Base-by-base conservation (phyloP, 2,329 filamentous ascomycete species). In the Chaetomiaceae sp. region DNA sequence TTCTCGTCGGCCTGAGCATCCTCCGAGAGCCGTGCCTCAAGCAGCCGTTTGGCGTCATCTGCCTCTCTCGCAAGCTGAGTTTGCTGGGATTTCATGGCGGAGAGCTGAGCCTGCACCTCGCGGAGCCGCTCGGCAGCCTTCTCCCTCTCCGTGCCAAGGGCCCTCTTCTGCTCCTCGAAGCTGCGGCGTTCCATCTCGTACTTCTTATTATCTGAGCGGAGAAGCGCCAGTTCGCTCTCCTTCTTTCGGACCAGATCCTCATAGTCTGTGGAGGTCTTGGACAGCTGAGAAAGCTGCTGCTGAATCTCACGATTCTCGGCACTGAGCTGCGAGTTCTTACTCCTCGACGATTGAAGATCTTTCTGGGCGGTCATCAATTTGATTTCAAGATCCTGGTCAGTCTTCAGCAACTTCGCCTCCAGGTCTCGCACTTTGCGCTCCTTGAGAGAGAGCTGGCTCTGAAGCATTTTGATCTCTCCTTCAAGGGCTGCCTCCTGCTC, bases 191-290 rank as follows among this genome's bases (percentile, higher is more conserved):
- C 90, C 42, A 83, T 80, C 62, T 95, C 86, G 55, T 85, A 84
- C 53, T 84, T 88, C 62, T 85, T 86, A 53, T 90, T 80, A 62
- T 98, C 93, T 10, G 82, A 81, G 56, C 89, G 88, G 27, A 97
- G 75, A 37, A 97, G 76, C 0, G 84, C 78, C 17, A 98, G 72
- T 61, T 98, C 94, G 63, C 90, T 95, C 62, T 98, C 93, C 64
- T 97, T 98, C 49, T 86, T 84, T 19, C 89, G 79, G 19, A 98
- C 85, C 35, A 97, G 78, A 58, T 97, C 91, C 65, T 98, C 93
- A 55, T 95, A 97, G 60, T 90, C 88, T 0, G 89, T 94, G 1
- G 91, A 95, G 0, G 91, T 96, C 39, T 88, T 83, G 0, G 93
- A 93, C 15, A 98, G 72, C 55, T 95, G 83, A 0, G 86, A 78